Evolutionary conservation across 192 early-diverging fungal genomes (phyloP).

Genomic region (Podochytrium sp.): DNA sequence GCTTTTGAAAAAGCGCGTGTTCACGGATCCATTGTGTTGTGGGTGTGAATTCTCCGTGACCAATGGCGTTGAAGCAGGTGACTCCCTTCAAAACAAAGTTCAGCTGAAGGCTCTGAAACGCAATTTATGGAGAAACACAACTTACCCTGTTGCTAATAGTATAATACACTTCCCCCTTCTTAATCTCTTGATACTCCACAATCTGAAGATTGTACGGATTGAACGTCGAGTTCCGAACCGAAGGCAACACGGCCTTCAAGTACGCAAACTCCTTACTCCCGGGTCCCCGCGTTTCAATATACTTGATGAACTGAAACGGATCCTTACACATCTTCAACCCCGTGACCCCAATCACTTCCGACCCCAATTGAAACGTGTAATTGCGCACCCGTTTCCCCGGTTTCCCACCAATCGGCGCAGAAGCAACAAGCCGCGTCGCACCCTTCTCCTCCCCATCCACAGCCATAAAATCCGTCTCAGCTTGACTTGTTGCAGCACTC

Average conservation of each 20-base stretch:
- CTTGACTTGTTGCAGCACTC: too few species aligned
- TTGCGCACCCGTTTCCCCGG: not conserved
- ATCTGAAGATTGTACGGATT: constrained; percentile 61
- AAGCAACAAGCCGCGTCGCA: not conserved
- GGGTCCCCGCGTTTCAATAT: constrained; percentile 37
- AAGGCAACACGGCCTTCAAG: constrained; percentile 38
- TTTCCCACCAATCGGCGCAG: not conserved
- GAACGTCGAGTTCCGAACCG: constrained; percentile 38
- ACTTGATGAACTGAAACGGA: constrained; percentile 50
- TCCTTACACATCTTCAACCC: not conserved
- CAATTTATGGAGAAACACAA: too few species aligned
- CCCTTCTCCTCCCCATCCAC: not conserved
- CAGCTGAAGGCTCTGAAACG: too few species aligned
- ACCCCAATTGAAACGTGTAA: not conserved
- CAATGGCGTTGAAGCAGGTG: constrained; percentile 50
- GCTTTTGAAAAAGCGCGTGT: constrained; percentile 53
- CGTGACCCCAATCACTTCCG: not conserved
- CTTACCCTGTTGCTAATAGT: constrained; percentile 52
- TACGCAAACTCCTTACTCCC: constrained; percentile 54
- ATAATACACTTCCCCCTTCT: constrained; percentile 50
- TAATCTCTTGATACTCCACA: constrained; percentile 48
- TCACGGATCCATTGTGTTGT: constrained; percentile 58
- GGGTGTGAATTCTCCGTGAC: constrained; percentile 61
- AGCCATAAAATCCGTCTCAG: not conserved
- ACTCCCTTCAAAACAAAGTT: constrained; percentile 45